Conservation (phyloP, 2,329 filamentous ascomycete species). For the Fusarium sp. region DNA sequence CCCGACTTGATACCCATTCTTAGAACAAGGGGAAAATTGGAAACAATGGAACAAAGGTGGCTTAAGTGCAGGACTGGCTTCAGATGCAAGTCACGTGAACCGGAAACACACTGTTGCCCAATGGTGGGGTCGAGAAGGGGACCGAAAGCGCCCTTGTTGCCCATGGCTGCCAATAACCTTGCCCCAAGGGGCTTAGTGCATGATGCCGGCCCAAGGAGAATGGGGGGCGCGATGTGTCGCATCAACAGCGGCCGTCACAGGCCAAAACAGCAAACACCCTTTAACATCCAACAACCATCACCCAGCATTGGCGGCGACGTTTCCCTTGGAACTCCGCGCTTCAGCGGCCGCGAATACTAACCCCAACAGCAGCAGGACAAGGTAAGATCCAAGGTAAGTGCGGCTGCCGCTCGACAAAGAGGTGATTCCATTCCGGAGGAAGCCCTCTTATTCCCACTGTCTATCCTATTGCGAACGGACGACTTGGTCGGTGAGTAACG, state of each 20-base stretch:
- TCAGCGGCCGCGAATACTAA: constrained; percentile 45
- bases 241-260: constrained; percentile 46
- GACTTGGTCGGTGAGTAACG: constrained; percentile 42
- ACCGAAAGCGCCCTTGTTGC: constrained; percentile 44
- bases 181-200: constrained; percentile 37
- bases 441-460: constrained; percentile 10
- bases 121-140: constrained; percentile 33
- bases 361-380: constrained; percentile 29
- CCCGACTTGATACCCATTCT: background rate
- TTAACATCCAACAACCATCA: constrained; percentile 40
- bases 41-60: constrained; percentile 1
- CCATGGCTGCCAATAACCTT: constrained; percentile 47
- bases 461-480: background rate
- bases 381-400: constrained; percentile 38
- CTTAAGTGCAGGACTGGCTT: background rate
- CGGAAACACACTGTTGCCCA: constrained; percentile 38
- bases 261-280: constrained; percentile 42
- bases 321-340: constrained; percentile 44
- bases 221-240: constrained; percentile 46
- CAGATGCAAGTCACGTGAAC: constrained; percentile 35
- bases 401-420: constrained; percentile 16
- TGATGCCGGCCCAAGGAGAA: constrained; percentile 42
- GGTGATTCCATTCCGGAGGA: constrained; percentile 15
- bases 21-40: constrained; percentile 24
- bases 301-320: constrained; percentile 40